Evolutionary conservation across 73 alveolate genomes (phyloP).

Genomic region (Tetrahymena elliotti): DNA sequence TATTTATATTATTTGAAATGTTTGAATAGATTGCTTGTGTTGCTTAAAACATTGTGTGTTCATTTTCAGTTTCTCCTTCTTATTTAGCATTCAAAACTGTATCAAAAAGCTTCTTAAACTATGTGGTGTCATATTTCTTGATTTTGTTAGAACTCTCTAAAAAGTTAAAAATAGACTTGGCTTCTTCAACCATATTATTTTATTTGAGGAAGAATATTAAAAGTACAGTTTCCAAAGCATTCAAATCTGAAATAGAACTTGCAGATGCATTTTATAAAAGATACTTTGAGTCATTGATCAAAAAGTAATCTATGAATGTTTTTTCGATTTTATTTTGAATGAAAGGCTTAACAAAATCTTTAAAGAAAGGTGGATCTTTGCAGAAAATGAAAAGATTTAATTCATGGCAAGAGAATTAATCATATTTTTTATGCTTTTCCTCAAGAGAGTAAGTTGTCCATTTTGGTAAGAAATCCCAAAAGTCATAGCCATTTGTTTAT

Average conservation of each 20-base stretch:
- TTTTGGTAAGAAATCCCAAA: conserved; percentile 36
- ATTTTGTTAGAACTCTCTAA: conserved; percentile 14
- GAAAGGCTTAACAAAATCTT: conserved; percentile 50
- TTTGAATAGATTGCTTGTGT: not conserved
- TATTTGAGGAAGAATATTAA: conserved; percentile 24
- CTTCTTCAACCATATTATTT: conserved; percentile 34
- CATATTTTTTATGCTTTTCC: conserved; percentile 54
- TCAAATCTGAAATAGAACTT: conserved; percentile 10
- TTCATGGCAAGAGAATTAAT: conserved; percentile 58
- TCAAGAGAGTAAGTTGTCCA: conserved; percentile 50
- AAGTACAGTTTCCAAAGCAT: conserved; percentile 53
- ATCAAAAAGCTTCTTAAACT: conserved; percentile 45
- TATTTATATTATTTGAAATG: not conserved
- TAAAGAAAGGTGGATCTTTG: conserved; percentile 63
- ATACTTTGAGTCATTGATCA: conserved; percentile 4
- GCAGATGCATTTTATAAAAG: conserved; percentile 33
- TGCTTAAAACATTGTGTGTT: not conserved
- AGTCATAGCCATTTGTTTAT: conserved; percentile 5
- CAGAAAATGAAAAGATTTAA: conserved; percentile 60
- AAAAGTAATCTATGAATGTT: conserved; percentile 47
- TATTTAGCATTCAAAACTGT: conserved; percentile 38
- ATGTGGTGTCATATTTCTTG: not conserved
- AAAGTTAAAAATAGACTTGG: conserved; percentile 27
- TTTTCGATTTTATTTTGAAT: conserved; percentile 64
- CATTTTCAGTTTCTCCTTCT: conserved; percentile 7